Percentiles rank a stretch among this genome's conserved stretches.
Conservation (phyloP, 176 grass and related monocot genomes). For the Oryza punctata region DNA sequence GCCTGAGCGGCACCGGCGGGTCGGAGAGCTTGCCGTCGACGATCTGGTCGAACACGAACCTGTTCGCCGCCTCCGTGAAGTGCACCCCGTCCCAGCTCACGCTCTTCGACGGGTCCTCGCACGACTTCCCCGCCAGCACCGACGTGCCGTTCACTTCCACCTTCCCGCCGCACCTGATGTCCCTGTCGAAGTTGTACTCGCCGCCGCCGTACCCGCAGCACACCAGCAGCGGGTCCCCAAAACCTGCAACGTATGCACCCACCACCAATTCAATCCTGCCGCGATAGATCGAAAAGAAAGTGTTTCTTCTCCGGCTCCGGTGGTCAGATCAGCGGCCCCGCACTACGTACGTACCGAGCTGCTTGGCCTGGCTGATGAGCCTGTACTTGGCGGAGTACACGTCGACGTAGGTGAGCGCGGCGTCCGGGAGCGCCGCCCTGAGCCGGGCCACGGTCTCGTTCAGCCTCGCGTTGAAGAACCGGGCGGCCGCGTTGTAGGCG, state of each 20-base stretch:
- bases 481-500: constrained; percentile 7
- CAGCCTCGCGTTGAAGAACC: constrained; percentile 26
- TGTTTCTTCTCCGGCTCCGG: not conserved
- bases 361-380: constrained; percentile 9
- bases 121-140: constrained; percentile 31
- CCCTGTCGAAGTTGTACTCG: constrained; percentile 26
- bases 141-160: constrained; percentile 5
- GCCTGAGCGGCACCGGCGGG: constrained; percentile 24
- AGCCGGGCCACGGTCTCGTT: constrained; percentile 18
- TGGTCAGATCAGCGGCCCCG: not conserved
- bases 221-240: constrained; percentile 18
- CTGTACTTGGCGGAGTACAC: constrained; percentile 34
- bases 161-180: constrained; percentile 11
- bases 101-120: constrained; percentile 32
- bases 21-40: constrained; percentile 19
- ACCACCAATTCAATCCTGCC: not conserved
- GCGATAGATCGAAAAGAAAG: not conserved
- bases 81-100: constrained; percentile 14
- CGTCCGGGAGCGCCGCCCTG: constrained; percentile 16
- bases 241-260: not conserved
- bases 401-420: constrained; percentile 16
- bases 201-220: constrained; percentile 27
- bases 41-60: constrained; percentile 30
- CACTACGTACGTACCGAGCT: constrained; percentile 9
- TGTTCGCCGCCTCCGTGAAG: constrained; percentile 40